phyloP scores from a whole-genome alignment of 1,284 basidiomycete species.

The Ceratobasidium sp. region DNA sequence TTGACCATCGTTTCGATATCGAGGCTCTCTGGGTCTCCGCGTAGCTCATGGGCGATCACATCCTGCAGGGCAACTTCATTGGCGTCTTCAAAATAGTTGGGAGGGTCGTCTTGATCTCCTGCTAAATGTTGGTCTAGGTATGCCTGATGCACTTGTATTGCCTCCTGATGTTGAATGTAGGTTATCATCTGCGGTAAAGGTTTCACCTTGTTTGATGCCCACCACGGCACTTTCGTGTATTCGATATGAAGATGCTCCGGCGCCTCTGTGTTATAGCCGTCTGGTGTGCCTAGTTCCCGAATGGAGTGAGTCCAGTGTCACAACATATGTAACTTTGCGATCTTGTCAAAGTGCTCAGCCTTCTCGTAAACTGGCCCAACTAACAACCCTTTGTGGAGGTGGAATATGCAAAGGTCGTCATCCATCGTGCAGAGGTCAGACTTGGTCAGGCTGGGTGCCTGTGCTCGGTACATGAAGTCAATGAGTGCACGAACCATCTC shows the following conservation, averaged over 20 bases:
- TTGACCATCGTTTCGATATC: no score
- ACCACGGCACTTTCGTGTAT: conserved; percentile 37
- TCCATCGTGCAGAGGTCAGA: no score
- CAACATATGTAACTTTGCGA: conserved; percentile 39
- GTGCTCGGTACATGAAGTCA: no score
- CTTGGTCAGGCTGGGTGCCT: no score
- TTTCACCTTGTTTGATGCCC: conserved; percentile 39
- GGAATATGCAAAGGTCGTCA: no score
- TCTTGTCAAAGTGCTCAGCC: conserved; percentile 13
- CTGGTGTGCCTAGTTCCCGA: conserved; percentile 33
- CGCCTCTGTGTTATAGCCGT: conserved; percentile 38
- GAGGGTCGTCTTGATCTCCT: background rate
- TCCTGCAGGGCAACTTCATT: background rate
- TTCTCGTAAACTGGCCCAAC: no score
- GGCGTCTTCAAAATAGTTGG: background rate
- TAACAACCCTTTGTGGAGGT: background rate
- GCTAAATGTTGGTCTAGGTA: conserved; percentile 3
- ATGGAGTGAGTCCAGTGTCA: conserved; percentile 28
- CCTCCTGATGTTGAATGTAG: conserved; percentile 32
- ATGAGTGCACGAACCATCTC: background rate
- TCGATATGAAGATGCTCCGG: conserved; percentile 41
- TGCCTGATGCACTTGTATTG: background rate
- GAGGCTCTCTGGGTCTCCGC: no score
- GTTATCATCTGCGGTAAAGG: conserved; percentile 38
- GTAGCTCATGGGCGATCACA: background rate